Evolutionary conservation across 441 rosid genomes (phyloP), one percentile per base, ranked within the genome.

Genomic region (Corymbia citriodora): DNA sequence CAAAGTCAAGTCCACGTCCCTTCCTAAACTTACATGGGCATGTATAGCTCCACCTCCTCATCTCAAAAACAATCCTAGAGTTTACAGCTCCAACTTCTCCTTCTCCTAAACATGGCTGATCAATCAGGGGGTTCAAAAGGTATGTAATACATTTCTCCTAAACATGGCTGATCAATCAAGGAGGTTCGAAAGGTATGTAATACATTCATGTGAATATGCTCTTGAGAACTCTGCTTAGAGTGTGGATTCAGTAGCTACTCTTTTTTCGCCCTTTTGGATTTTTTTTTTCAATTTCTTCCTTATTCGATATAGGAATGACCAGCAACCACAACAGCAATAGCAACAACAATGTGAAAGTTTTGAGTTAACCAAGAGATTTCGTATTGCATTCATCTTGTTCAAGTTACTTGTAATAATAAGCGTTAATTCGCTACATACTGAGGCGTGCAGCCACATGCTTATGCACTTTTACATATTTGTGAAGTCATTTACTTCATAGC

Each of bases 401-500:
- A 29, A 63, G 33, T 1, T 63, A 0, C 18, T 29, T 14, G 70
- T 63, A 17, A 63, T 29, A 17, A 0, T 2, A 0, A 13, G 4
- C 7, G 3, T 27, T 0, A 29, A 63, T 29, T 27, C 70, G 13
- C 70, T 2, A 0, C 31, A 27, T 63, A 63, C 8, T 1, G 0
- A 0, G 8, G 8, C 1, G 2, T 8, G 4, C 0, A 12, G 0
- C 33, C 70, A 27, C 5, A 0, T 29, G 0, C 3, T 63, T 27
- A 29, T 63, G 33, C 2, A 63, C 18, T 10, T 63, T 63, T 63
- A 29, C 14, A 63, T 63, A 63, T 63, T 14, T 63, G 5, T 2
- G 33, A 63, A 63, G 2, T 14, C 9, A 13, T 63, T 4, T 7
- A 29, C 3, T 18, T 19, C 10, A 8, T 55, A 7, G 10, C 59